These are phyloP conservation scores for Amylostereum areolatum DNA, from an alignment of 1,284 basidiomycete genomes.

Conservation along the genomic window DNA sequence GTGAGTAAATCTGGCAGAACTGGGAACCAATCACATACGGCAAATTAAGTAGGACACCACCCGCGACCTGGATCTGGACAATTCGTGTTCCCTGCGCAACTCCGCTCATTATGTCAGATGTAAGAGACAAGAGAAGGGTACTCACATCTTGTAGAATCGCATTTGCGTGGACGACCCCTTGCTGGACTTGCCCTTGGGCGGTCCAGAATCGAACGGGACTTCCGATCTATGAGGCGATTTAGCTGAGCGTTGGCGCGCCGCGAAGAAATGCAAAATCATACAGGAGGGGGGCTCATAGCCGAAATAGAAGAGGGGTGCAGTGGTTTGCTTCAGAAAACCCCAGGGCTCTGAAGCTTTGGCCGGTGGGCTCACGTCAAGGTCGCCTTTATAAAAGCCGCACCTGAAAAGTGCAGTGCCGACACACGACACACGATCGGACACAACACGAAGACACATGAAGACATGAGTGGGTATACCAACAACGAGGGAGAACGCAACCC, in stretches of 20 bases:
- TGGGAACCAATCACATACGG: too few species aligned
- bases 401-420: background rate
- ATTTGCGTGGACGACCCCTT: slow-evolving; percentile 42
- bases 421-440: background rate
- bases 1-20: too few species aligned
- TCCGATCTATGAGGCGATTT: slow-evolving; percentile 38
- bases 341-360: slow-evolving; percentile 5
- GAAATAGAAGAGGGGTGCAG: slow-evolving; percentile 9
- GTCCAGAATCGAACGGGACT: slow-evolving; percentile 63
- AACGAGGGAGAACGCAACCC: slow-evolving; percentile 1
- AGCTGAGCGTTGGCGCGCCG: slow-evolving; percentile 1
- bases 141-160: too few species aligned
- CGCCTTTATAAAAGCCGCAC: slow-evolving; percentile 4
- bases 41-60: too few species aligned
- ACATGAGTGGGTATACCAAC: slow-evolving; percentile 5
- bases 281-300: slow-evolving; percentile 16
- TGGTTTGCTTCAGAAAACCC: background rate
- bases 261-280: slow-evolving; percentile 5
- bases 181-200: slow-evolving; percentile 44
- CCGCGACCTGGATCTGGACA: too few species aligned
- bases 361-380: slow-evolving; percentile 1
- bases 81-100: too few species aligned
- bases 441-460: slow-evolving; percentile 7
- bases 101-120: too few species aligned
- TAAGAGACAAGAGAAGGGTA: too few species aligned